Evolutionary conservation across 495 filamentous ascomycete species (phyloP).

Genomic region (Geopyxis carbonaria): DNA sequence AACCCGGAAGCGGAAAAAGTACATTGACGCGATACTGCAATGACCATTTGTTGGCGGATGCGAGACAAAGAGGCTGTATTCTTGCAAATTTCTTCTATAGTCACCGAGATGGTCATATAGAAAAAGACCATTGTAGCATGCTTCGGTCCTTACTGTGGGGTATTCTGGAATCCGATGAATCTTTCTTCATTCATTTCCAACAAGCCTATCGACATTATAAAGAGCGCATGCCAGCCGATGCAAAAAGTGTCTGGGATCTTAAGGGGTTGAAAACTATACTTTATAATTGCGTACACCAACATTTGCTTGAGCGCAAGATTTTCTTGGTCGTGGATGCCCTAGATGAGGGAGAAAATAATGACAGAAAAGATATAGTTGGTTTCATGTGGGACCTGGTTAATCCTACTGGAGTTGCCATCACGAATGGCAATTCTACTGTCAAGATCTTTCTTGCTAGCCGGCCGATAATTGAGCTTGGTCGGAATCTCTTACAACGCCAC

Average conservation of each 20-base stretch:
- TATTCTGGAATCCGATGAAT: constrained; percentile 4
- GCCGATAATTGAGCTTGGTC: neutral
- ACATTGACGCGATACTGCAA: constrained; percentile 7
- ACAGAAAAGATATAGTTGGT: constrained; percentile 1
- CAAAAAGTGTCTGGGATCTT: neutral
- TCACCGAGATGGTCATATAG: neutral
- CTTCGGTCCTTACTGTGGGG: neutral
- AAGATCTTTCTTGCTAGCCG: constrained; percentile 5
- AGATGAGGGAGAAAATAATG: constrained; percentile 1
- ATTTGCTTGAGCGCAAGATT: neutral
- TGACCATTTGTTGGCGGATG: neutral
- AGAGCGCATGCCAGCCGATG: too few relatives aligned
- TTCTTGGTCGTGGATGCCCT: constrained; percentile 1
- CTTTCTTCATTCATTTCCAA: constrained; percentile 5
- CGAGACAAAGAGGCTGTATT: neutral
- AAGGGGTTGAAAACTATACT: neutral
- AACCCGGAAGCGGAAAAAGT: constrained; percentile 10
- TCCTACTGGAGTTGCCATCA: neutral
- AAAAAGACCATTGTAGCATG: constrained; percentile 1
- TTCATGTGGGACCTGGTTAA: neutral
- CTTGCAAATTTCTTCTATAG: constrained; percentile 5
- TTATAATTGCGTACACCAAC: neutral
- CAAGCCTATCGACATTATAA: neutral
- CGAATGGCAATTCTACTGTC: too few relatives aligned
- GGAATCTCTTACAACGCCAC: too few relatives aligned